Conservation (phyloP, 495 filamentous ascomycete genomes). For the Aspergillus asperescens region DNA sequence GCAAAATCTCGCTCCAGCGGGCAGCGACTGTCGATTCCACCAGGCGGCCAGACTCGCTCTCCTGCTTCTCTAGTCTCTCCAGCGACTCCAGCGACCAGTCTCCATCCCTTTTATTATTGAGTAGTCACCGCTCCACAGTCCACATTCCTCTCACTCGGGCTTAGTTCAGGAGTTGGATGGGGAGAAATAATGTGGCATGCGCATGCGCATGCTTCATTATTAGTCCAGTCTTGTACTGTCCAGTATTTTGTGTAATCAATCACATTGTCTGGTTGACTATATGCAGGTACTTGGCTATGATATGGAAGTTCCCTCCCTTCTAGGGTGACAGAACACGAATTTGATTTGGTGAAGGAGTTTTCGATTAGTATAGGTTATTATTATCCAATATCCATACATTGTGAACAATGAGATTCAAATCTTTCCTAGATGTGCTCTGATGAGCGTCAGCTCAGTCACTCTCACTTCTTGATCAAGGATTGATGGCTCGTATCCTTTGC, state of each 20-base stretch:
- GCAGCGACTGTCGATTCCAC: not conserved
- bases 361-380: not conserved
- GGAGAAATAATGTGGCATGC: too few species aligned
- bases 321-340: not conserved
- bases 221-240: too few species aligned
- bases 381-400: constrained; percentile 5
- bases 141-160: not conserved
- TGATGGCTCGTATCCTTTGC: constrained; percentile 2
- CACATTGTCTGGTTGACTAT: too few species aligned
- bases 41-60: constrained; percentile 1
- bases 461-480: not conserved
- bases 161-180: constrained; percentile 5
- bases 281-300: not conserved
- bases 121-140: not conserved
- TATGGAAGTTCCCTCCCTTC: too few species aligned
- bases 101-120: not conserved
- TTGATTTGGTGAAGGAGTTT: not conserved
- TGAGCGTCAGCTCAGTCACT: not conserved
- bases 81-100: too few species aligned
- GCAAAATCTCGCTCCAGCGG: not conserved
- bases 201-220: too few species aligned
- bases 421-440: not conserved
- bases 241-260: too few species aligned
- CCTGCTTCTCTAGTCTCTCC: too few species aligned
- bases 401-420: constrained; percentile 2